These are phyloP conservation scores for Sporothrix pallida DNA, from an alignment of 2,329 filamentous ascomycete genomes.

Conservation along the genomic window DNA sequence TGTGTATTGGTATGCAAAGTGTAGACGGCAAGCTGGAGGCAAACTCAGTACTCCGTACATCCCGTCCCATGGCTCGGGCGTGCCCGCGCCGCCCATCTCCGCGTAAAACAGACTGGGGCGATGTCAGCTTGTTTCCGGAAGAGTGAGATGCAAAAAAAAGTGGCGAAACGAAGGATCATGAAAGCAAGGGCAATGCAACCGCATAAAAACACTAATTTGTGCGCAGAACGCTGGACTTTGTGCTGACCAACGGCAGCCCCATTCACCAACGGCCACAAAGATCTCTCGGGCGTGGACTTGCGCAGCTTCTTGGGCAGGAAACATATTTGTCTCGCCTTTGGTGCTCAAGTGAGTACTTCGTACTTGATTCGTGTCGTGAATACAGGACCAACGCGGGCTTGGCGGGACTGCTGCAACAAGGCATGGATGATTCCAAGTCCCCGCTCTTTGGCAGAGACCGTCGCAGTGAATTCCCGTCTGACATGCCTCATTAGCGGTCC, in stretches of 20 bases:
- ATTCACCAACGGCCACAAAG: no score
- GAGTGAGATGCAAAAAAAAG: background rate
- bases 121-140: background rate
- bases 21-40: background rate
- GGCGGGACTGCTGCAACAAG: background rate
- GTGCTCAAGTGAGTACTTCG: background rate
- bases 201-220: background rate
- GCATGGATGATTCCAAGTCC: slow-evolving; percentile 16
- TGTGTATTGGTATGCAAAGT: background rate
- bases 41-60: background rate
- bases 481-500: slow-evolving; percentile 6
- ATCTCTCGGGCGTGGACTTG: background rate
- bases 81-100: background rate
- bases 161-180: background rate
- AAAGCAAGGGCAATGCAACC: background rate
- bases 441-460: background rate
- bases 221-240: no score
- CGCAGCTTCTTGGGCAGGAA: background rate
- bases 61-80: slow-evolving; percentile 16
- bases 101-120: slow-evolving; percentile 5
- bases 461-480: slow-evolving; percentile 19
- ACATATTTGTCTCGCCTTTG: slow-evolving; percentile 15
- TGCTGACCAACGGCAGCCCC: background rate
- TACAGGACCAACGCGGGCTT: slow-evolving; percentile 2
- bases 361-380: background rate